These are phyloP conservation scores for Alternaria dauci DNA, from an alignment of 2,329 filamentous ascomycete species.

Conservation along the genomic window DNA sequence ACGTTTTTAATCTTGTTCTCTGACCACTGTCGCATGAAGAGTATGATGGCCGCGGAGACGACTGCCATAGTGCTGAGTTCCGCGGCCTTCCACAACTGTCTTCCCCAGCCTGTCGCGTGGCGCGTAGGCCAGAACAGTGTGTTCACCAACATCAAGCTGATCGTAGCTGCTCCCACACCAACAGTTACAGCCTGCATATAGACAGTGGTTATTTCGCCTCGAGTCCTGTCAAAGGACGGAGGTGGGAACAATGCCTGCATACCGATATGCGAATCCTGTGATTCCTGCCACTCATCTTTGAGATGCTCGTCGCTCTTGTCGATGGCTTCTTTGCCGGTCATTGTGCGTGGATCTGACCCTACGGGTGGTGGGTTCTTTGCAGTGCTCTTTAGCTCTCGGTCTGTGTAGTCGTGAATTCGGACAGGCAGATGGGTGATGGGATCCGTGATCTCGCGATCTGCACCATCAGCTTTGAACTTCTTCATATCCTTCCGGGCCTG, in stretches of 20 bases:
- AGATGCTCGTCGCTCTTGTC: conserved; percentile 57
- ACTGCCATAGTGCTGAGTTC: conserved; percentile 41
- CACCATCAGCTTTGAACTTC: conserved; percentile 57
- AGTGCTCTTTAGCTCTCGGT: conserved; percentile 64
- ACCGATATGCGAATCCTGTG: conserved; percentile 54
- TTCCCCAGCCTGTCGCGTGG: conserved; percentile 41
- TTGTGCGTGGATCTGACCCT: conserved; percentile 52
- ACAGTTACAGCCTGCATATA: conserved; percentile 57
- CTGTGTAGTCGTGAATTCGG: conserved; percentile 72
- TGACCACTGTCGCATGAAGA: conserved; percentile 66
- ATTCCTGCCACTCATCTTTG: conserved; percentile 53
- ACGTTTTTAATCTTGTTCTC: conserved; percentile 67
- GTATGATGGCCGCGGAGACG: conserved; percentile 46
- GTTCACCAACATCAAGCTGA: conserved; percentile 49
- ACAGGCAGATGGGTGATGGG: conserved; percentile 76
- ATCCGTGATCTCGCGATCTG: conserved; percentile 71
- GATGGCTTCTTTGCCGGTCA: conserved; percentile 56
- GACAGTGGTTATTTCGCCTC: conserved; percentile 55
- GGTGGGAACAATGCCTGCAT: conserved; percentile 64
- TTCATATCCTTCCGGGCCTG: conserved; percentile 60
- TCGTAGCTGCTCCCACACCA: conserved; percentile 46
- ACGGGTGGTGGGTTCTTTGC: conserved; percentile 56
- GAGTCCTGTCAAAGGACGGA: conserved; percentile 58
- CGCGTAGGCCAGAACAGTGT: conserved; percentile 46
- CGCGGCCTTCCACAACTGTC: conserved; percentile 37